Base-by-base conservation (phyloP, 371 early-diverging fungal genomes). In the Mortierella sp. region DNA sequence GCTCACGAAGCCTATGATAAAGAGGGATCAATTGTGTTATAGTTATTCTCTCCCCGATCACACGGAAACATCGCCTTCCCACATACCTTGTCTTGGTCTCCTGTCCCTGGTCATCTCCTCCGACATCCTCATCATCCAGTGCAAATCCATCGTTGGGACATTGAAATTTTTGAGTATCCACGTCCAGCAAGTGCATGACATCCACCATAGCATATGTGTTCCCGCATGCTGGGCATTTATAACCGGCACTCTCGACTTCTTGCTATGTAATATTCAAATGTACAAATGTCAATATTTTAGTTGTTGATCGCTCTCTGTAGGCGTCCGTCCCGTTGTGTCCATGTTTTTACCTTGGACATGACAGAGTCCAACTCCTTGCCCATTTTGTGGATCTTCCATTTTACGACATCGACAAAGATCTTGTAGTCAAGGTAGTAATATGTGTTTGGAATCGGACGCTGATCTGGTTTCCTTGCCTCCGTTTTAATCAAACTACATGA, bases 391-490 rank as follows among this genome's bases (percentile, higher is more conserved):
- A 97, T 94, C 70, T 91, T 90, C 89, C 89, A 96, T 71, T 96
- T 96, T 39, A 95, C 92, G 17, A 94, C 95, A 64, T 96, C 94
- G 0, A 97, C 93, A 81, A 97, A 95, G 47, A 90, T 89, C 79
- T 92, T 92, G 81, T 95, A 96, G 79, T 97, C 97, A 12, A 97
- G 84, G 64, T 93, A 94, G 71, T 94, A 95, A 68, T 92, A 94
- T 32, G 90, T 87, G 71, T 88, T 88, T 14, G 90, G 87, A 17
- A 90, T 83, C 11, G 88, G 68, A 21, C 89, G 68, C 53, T 86
- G 86, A 62, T 89, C 91, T 27, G 85, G 84, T 62, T 85, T 91
- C 73, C 87, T 76, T 30, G 89, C 82, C 68, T 92, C 92, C 60
- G 82, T 81, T 9, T 84, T 84, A 37, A 84, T 86, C 30, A 82